These are phyloP conservation scores for Saccharomyces cerevisiae DNA, from an alignment of 805 yeast species.

Conservation along the genomic window DNA sequence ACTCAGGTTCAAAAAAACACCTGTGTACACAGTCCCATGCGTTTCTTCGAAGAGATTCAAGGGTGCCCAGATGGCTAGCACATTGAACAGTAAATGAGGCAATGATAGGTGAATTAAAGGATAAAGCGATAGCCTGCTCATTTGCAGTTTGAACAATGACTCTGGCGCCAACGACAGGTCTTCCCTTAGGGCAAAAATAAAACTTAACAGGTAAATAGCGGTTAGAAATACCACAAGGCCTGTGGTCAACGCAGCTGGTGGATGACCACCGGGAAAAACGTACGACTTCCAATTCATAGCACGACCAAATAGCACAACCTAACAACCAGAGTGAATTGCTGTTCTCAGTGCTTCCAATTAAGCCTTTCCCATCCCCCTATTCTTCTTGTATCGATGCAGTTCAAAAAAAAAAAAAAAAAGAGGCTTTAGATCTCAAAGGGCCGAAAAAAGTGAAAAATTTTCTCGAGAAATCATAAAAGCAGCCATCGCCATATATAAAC, in stretches of 20 bases:
- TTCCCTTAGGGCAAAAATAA: conserved; percentile 9
- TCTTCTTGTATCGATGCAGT: background rate
- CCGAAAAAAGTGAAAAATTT: background rate
- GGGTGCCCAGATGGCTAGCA: conserved; percentile 49
- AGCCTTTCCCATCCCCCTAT: background rate
- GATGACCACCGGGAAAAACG: conserved; percentile 9
- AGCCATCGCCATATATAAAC: background rate
- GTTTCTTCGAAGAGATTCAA: conserved; percentile 56
- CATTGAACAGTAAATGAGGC: conserved; percentile 54
- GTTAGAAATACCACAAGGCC: conserved; percentile 52
- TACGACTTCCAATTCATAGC: background rate
- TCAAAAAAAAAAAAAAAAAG: background rate
- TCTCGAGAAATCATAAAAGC: background rate
- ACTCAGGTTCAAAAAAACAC: conserved; percentile 62
- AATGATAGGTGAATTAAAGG: conserved; percentile 59
- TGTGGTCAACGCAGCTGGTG: conserved; percentile 54
- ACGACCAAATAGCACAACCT: background rate
- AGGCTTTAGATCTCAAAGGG: background rate
- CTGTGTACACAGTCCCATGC: conserved; percentile 83
- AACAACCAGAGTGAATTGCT: background rate
- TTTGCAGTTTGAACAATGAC: conserved; percentile 6
- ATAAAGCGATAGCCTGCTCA: conserved; percentile 44
- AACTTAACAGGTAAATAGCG: conserved; percentile 35
- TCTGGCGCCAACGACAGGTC: conserved; percentile 10
- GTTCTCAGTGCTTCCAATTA: background rate